Evolutionary conservation across 148 eudicot genomes (phyloP), one percentile per base, ranked within the genome.

Genomic region (Heliamphora exappendiculata): DNA sequence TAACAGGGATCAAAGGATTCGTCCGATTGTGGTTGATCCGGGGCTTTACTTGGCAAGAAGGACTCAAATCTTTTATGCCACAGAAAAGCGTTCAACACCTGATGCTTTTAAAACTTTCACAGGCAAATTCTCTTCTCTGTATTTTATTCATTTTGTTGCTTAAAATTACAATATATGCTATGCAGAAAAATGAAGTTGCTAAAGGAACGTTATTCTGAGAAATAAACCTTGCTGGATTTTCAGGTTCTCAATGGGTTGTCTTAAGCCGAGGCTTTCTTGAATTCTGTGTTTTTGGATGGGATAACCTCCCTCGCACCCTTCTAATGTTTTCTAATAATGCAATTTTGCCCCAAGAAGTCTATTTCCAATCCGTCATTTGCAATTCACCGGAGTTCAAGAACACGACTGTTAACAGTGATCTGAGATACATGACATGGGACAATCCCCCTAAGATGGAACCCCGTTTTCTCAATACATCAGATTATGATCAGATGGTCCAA

Each of bases 391-490:
- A 95, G 73, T 95, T 89, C 81, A 91, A 78, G 74, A 95, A 95
- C 87, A 89, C 93, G 9, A 95, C 99, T 7, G 88, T 93, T 64
- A 91, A 91, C 81, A 80, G 71, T 14, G 96, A 95, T 75, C 75
- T 95, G 76, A 91, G 99, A 77, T 95, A 85, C 85, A 86, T 91
- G 90, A 87, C 89, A 24, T 95, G 99, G 99, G 99, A 93, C 78
- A 88, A 83, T 79, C 99, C 99, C 73, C 99, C 99, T 7, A 95
- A 86, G 74, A 95, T 95, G 99, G 93, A 91, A 58, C 94, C 93
- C 74, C 93, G 74, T 66, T 91, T 79, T 76, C 82, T 95, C 29
- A 84, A 78, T 60, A 81, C 81, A 17, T 84, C 91, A 7, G 87
- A 87, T 82, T 95, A 82, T 70, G 85, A 85, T 74, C 87, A 81